Evolutionary conservation across 495 filamentous ascomycete species (phyloP).

Genomic region (Podospora conica): DNA sequence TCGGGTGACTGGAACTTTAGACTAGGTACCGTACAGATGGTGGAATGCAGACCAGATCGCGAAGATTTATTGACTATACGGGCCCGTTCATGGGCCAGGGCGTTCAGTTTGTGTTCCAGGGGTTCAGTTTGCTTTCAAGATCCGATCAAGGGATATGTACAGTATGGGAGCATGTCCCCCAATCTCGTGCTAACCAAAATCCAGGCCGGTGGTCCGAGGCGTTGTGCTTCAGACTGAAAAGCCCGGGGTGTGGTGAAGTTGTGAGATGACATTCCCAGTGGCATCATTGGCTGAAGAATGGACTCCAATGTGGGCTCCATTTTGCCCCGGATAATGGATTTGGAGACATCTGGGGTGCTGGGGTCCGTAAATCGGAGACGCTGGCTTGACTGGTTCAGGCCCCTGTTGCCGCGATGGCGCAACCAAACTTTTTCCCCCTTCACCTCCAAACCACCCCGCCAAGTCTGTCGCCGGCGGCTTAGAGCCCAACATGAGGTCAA

Average conservation of each 20-base stretch:
- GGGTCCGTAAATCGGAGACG: slow-evolving; percentile 17
- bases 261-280: neutral
- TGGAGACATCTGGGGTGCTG: neutral
- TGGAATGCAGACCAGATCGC: neutral
- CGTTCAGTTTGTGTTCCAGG: no score
- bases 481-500: slow-evolving; percentile 31
- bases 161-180: no score
- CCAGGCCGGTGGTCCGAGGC: no score
- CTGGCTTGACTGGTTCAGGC: neutral
- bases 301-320: neutral
- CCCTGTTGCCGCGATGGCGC: slow-evolving; percentile 7
- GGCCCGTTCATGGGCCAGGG: no score
- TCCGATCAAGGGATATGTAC: no score
- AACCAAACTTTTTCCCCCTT: slow-evolving; percentile 18
- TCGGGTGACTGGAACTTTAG: neutral
- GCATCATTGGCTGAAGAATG: neutral
- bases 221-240: no score
- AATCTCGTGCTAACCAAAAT: no score
- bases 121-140: no score
- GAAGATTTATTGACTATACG: neutral
- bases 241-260: no score
- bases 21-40: neutral
- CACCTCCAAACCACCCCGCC: slow-evolving; percentile 4
- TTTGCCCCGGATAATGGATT: slow-evolving; percentile 11
- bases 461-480: slow-evolving; percentile 11